phyloP scores from a whole-genome alignment of 2,329 filamentous ascomycete genomes.

The Sclerotiophoma versabilis region DNA sequence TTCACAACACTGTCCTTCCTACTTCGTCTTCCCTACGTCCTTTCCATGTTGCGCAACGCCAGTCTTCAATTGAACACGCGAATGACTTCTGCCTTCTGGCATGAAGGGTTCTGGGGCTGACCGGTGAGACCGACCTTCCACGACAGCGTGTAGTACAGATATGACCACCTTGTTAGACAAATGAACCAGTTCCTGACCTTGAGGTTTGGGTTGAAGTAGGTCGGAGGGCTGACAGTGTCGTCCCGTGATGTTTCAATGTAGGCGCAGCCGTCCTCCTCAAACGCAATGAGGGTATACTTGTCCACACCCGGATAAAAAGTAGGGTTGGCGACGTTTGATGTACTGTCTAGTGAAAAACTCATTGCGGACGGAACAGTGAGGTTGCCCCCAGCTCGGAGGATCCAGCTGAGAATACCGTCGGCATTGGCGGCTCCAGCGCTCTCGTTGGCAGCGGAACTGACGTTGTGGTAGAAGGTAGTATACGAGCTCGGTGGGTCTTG shows the following conservation, averaged over 20 bases:
- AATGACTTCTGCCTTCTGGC: constrained; percentile 50
- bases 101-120: constrained; percentile 54
- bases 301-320: constrained; percentile 43
- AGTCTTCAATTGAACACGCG: constrained; percentile 31
- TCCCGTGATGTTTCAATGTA: constrained; percentile 47
- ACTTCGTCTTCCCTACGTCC: no score
- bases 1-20: no score
- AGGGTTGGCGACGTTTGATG: constrained; percentile 51
- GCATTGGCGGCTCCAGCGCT: constrained; percentile 14
- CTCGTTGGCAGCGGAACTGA: constrained; percentile 20
- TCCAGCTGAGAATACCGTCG: constrained; percentile 24
- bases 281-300: constrained; percentile 40
- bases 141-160: constrained; percentile 50
- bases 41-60: background rate
- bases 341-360: constrained; percentile 35
- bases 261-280: constrained; percentile 48
- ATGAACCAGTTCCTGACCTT: constrained; percentile 52
- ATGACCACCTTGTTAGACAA: constrained; percentile 49
- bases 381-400: constrained; percentile 9
- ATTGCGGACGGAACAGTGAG: constrained; percentile 35
- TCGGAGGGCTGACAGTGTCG: constrained; percentile 46
- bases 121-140: constrained; percentile 49
- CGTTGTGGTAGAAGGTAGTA: constrained; percentile 40
- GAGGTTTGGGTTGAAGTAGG: constrained; percentile 2
- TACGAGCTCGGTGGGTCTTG: constrained; percentile 20